Percentiles rank a stretch among this genome's conserved stretches.
Conservation (phyloP, 257 asterid genomes). For the Echites panduratus region DNA sequence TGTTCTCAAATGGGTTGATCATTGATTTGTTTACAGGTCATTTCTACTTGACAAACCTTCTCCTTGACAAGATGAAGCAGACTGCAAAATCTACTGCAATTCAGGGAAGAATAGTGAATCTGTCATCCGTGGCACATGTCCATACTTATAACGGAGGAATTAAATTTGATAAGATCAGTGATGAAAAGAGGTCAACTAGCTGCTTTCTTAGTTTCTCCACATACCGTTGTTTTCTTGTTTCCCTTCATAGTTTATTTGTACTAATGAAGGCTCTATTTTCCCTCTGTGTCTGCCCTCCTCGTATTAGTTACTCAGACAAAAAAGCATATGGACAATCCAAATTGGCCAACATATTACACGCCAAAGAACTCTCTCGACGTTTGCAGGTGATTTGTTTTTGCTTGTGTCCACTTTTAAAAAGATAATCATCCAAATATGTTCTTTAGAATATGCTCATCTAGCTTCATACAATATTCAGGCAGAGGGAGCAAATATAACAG, state of each 20-base stretch:
- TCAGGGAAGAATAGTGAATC: conserved; percentile 79
- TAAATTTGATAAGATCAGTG: conserved; percentile 48
- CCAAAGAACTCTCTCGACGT: conserved; percentile 68
- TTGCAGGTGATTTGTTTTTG: conserved; percentile 39
- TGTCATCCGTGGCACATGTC: conserved; percentile 74
- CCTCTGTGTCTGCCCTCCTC: neutral
- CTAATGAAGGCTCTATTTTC: neutral
- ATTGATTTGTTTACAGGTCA: conserved; percentile 46
- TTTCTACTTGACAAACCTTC: conserved; percentile 87
- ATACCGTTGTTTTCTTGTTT: neutral
- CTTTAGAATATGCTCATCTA: neutral
- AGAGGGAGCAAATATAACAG: conserved; percentile 79
- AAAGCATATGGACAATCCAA: conserved; percentile 88
- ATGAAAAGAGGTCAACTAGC: conserved; percentile 40
- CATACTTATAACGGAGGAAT: conserved; percentile 56
- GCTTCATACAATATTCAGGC: conserved; percentile 34
- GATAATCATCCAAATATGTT: neutral
- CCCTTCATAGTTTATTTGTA: neutral
- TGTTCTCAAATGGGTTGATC: neutral
- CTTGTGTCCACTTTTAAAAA: neutral
- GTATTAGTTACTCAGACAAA: conserved; percentile 62
- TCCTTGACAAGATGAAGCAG: conserved; percentile 78
- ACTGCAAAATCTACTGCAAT: conserved; percentile 58
- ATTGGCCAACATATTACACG: conserved; percentile 72
- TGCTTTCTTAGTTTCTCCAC: neutral